These are phyloP conservation scores for Epichloe gansuensis DNA, from an alignment of 2,329 filamentous ascomycete species.

Conservation along the genomic window DNA sequence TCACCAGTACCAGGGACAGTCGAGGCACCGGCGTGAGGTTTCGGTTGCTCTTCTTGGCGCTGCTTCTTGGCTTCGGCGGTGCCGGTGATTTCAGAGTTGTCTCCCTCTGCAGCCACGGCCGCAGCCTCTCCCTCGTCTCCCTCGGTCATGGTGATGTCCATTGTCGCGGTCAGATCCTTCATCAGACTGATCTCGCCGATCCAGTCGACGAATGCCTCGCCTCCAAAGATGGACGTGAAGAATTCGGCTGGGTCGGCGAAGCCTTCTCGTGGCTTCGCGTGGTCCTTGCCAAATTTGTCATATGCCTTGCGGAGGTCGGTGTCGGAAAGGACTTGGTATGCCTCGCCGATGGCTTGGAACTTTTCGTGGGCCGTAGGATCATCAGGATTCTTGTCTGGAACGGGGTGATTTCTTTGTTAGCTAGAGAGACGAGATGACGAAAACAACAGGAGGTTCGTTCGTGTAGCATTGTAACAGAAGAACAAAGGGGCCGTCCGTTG, in stretches of 20 bases:
- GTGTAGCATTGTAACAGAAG: neutral
- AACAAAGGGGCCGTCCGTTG: neutral
- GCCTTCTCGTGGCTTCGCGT: slow-evolving; percentile 78
- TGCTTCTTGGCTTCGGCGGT: slow-evolving; percentile 45
- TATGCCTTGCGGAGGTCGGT: slow-evolving; percentile 79
- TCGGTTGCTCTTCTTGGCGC: slow-evolving; percentile 33
- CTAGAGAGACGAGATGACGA: neutral
- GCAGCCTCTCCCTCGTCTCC: slow-evolving; percentile 42
- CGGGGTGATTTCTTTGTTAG: slow-evolving; percentile 1
- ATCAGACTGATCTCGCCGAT: slow-evolving; percentile 97
- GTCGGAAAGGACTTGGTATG: slow-evolving; percentile 74
- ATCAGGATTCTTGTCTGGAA: slow-evolving; percentile 86
- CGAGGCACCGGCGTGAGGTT: slow-evolving; percentile 8
- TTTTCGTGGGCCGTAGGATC: slow-evolving; percentile 88
- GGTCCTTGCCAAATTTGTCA: slow-evolving; percentile 94
- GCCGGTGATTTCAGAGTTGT: slow-evolving; percentile 41
- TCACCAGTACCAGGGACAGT: slow-evolving; percentile 12
- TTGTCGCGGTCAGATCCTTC: slow-evolving; percentile 95
- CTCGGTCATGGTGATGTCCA: slow-evolving; percentile 92
- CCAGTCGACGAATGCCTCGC: slow-evolving; percentile 89
- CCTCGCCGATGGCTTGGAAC: slow-evolving; percentile 77
- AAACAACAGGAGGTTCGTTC: neutral
- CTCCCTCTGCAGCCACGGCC: slow-evolving; percentile 16
- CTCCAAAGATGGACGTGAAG: slow-evolving; percentile 96
- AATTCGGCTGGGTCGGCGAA: slow-evolving; percentile 96